These are phyloP conservation scores for Bisporella sp. DNA, from an alignment of 2,329 filamentous ascomycete genomes.

Conservation along the genomic window DNA sequence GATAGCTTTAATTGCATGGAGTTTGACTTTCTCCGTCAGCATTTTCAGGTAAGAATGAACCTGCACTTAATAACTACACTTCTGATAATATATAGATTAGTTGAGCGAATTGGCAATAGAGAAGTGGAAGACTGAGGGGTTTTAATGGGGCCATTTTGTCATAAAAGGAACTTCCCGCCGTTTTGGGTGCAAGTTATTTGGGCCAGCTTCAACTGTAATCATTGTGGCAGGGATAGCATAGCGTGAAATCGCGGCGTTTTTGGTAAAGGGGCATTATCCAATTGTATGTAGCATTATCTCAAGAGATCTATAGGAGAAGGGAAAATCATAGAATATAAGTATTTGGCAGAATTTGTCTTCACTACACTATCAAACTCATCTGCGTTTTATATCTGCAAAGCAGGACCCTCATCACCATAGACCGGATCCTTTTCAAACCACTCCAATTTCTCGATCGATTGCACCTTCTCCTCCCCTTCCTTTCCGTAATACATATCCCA, in stretches of 20 bases:
- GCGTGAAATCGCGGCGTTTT: too few species aligned
- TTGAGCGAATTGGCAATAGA: slow-evolving; percentile 52
- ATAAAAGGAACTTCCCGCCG: too few species aligned
- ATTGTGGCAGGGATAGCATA: too few species aligned
- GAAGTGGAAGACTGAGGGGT: slow-evolving; percentile 32
- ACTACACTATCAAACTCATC: too few species aligned
- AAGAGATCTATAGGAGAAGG: not conserved
- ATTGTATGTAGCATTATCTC: too few species aligned
- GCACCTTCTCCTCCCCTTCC: slow-evolving; percentile 43
- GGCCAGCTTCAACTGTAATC: too few species aligned
- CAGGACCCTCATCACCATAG: slow-evolving; percentile 48
- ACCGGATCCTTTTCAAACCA: slow-evolving; percentile 58
- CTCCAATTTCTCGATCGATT: slow-evolving; percentile 38
- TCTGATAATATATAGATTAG: slow-evolving; percentile 36
- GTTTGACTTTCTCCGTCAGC: slow-evolving; percentile 82
- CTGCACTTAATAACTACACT: not conserved
- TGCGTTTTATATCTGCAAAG: slow-evolving; percentile 7
- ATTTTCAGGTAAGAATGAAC: slow-evolving; percentile 52
- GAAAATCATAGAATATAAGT: not conserved
- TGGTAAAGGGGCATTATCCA: too few species aligned
- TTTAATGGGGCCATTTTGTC: too few species aligned
- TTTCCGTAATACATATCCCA: slow-evolving; percentile 72
- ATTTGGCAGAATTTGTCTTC: too few species aligned
- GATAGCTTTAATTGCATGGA: slow-evolving; percentile 81
- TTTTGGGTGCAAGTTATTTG: too few species aligned